A percentile compares a stretch with the other conserved stretches of the same genome.
These are phyloP conservation scores for Neocucurbitaria cava DNA, from an alignment of 2,329 filamentous ascomycete species.

Conservation along the genomic window DNA sequence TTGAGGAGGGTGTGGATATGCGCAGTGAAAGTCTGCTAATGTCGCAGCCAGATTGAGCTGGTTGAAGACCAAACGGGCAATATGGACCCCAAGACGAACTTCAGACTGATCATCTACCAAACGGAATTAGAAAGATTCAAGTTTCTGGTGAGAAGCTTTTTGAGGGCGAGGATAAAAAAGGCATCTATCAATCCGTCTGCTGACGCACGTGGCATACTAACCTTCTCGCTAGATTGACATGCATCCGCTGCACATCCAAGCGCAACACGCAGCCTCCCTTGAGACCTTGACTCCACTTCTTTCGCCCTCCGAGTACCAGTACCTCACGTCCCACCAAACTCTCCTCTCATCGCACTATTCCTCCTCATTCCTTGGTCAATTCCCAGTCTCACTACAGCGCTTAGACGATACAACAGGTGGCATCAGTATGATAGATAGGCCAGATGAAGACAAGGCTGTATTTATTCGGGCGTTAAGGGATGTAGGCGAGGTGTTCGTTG, in stretches of 20 bases:
- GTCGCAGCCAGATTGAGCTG: conserved; percentile 52
- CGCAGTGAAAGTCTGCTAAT: conserved; percentile 18
- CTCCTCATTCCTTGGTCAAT: conserved; percentile 81
- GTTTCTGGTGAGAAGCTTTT: conserved; percentile 82
- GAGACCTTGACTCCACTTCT: conserved; percentile 62
- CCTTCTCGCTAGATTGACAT: conserved; percentile 69
- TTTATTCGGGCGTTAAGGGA: conserved; percentile 78
- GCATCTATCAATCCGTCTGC: conserved; percentile 50
- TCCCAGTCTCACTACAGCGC: conserved; percentile 79
- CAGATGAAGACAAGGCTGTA: conserved; percentile 82
- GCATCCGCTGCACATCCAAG: conserved; percentile 76
- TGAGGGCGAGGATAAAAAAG: conserved; percentile 88
- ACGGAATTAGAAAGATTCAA: conserved; percentile 95
- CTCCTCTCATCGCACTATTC: conserved; percentile 86
- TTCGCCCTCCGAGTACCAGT: conserved; percentile 78
- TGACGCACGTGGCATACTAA: conserved; percentile 5
- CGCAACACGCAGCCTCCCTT: conserved; percentile 51
- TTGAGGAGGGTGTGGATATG: neutral
- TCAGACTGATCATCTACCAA: conserved; percentile 91
- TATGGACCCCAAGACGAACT: conserved; percentile 90
- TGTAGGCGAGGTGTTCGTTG: conserved; percentile 61
- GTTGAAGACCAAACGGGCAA: conserved; percentile 73
- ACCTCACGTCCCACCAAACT: conserved; percentile 83
- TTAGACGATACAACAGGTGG: conserved; percentile 91
- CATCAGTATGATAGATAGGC: conserved; percentile 88